phyloP scores from a whole-genome alignment of 345 rosid genomes.

The Kandelia obovata region DNA sequence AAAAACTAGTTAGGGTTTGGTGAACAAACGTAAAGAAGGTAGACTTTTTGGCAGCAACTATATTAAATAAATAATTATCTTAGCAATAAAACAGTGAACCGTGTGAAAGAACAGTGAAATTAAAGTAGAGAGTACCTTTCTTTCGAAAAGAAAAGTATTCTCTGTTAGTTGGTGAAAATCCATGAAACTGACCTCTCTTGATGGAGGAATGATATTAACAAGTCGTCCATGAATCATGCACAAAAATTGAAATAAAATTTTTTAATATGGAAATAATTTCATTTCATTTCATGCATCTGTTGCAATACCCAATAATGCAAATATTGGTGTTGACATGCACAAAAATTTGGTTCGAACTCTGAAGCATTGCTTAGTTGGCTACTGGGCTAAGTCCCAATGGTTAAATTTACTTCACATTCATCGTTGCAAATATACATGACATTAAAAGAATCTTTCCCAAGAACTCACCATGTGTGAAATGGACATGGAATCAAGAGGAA shows the following conservation, averaged over 20 bases:
- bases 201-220: background rate
- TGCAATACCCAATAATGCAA: background rate
- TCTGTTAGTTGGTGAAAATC: constrained; percentile 9
- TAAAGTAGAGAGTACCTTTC: constrained; percentile 25
- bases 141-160: constrained; percentile 17
- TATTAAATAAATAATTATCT: background rate
- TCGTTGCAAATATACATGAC: too few species aligned
- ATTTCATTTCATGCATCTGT: too few species aligned
- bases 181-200: background rate
- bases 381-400: too few species aligned
- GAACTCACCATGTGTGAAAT: background rate
- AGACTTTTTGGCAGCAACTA: constrained; percentile 25
- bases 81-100: constrained; percentile 4
- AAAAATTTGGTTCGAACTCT: too few species aligned
- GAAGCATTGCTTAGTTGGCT: too few species aligned
- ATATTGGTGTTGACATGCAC: too few species aligned
- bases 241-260: too few species aligned
- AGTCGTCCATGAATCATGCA: constrained; percentile 15
- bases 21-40: constrained; percentile 30
- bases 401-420: too few species aligned
- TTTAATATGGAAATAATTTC: too few species aligned
- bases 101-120: constrained; percentile 24
- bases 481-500: constrained; percentile 8
- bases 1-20: constrained; percentile 26
- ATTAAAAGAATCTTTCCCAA: background rate